These are phyloP conservation scores for Botrytis deweyae DNA, from an alignment of 2,329 filamentous ascomycete species.

Conservation along the genomic window DNA sequence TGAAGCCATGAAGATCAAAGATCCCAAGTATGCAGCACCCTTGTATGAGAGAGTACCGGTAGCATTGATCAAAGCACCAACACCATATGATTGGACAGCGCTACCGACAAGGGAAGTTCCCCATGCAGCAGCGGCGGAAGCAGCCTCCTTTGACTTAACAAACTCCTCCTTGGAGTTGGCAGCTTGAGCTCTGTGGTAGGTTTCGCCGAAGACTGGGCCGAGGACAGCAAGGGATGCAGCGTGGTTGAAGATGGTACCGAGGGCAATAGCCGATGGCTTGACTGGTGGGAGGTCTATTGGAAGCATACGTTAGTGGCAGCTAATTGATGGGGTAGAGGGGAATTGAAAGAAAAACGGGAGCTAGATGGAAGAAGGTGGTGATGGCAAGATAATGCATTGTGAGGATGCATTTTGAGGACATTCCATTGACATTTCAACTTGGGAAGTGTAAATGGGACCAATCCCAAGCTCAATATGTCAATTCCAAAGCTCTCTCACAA, in stretches of 20 bases:
- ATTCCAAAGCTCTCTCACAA: background rate
- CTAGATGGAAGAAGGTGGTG: conserved; percentile 4
- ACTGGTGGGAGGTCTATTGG: conserved; percentile 67
- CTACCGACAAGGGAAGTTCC: conserved; percentile 88
- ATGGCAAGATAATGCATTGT: background rate
- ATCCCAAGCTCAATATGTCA: background rate
- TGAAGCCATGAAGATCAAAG: conserved; percentile 86
- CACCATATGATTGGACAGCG: conserved; percentile 83
- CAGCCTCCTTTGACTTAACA: conserved; percentile 87
- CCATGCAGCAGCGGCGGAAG: conserved; percentile 83
- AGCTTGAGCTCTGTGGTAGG: conserved; percentile 87
- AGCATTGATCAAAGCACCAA: conserved; percentile 88
- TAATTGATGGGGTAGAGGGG: background rate
- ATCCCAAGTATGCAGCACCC: conserved; percentile 90
- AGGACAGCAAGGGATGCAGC: conserved; percentile 84
- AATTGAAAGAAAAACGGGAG: background rate
- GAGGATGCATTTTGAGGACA: background rate
- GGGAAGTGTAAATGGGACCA: background rate
- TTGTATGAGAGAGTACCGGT: conserved; percentile 96
- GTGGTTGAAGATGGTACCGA: conserved; percentile 96
- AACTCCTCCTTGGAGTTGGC: conserved; percentile 97
- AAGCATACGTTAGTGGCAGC: conserved; percentile 5
- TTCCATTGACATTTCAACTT: background rate
- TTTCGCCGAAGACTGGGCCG: conserved; percentile 86
- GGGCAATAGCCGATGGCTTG: conserved; percentile 96